These are phyloP conservation scores for Mycena indigotica DNA, from an alignment of 768 basidiomycete species.

Conservation along the genomic window DNA sequence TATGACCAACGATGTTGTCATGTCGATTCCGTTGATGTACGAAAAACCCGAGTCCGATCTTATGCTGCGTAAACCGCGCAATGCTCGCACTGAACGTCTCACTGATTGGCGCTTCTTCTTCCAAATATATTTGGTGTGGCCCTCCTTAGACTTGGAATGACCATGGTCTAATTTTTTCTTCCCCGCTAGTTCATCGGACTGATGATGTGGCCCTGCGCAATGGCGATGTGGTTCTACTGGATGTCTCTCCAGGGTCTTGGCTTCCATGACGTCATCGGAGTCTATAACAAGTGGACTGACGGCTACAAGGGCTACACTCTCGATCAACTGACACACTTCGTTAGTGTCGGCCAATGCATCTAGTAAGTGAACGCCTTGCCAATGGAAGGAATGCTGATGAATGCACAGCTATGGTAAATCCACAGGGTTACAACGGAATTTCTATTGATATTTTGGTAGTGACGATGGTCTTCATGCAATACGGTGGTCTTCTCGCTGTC, in stretches of 20 bases:
- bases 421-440: no score
- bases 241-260: constrained; percentile 41
- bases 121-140: constrained; percentile 48
- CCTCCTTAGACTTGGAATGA: constrained; percentile 8
- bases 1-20: constrained; percentile 53
- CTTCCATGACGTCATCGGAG: constrained; percentile 41
- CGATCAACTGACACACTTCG: constrained; percentile 36
- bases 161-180: constrained; percentile 5
- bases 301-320: constrained; percentile 37
- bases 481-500: constrained; percentile 42
- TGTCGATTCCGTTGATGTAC: constrained; percentile 52
- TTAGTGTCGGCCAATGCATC: constrained; percentile 46
- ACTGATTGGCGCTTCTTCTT: constrained; percentile 51
- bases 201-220: constrained; percentile 49
- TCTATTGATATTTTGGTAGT: no score
- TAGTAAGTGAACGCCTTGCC: constrained; percentile 39
- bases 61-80: constrained; percentile 50
- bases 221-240: constrained; percentile 44
- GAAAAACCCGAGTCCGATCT: constrained; percentile 55
- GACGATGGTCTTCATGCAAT: constrained; percentile 51
- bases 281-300: constrained; percentile 41
- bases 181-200: constrained; percentile 41
- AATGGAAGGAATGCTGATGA: no score
- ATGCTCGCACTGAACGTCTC: constrained; percentile 50
- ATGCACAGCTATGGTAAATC: no score